Base-by-base conservation (phyloP, 768 basidiomycete genomes). In the Leucosporidium creatinivorum region DNA sequence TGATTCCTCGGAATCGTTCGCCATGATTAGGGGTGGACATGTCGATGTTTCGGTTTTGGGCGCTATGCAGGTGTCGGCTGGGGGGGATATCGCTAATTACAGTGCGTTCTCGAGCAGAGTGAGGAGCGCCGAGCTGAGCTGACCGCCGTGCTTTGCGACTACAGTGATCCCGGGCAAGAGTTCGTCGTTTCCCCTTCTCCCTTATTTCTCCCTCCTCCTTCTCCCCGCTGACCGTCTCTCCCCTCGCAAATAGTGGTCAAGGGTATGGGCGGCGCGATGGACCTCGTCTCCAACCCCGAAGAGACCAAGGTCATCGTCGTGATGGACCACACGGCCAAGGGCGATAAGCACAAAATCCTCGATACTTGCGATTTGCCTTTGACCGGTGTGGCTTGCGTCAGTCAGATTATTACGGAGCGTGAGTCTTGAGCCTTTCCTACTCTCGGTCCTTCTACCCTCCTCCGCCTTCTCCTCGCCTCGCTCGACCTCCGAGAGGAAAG, bases 11-110 rank as follows among this genome's bases (percentile, higher is more conserved):
- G 93, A 96, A 79, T 93, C 91, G 4, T 97, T 97, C 75, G 89
- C 89, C 17, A 97, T 97, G 93, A 96, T 97, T 79, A 89, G 93
- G 62, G 93, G 93, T 55, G 93, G 93, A 8, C 93, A 97, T 79
- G 85, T 97, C 59, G 86, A 97, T 73, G 89, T 94, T 57, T 86
- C 92, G 10, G 93, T 97, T 76, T 85, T 97, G 58, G 93, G 93
- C 33, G 91, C 91, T 15, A 91, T 97, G 90, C 87, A 97, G 82
- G 93, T 97, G 58, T 92, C 91, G 2, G 86, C 89, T 71, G 85
- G 25, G 19, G 70, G 91, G 50, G 93, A 97, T 77, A 88, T 97
- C 70, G 93, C 93, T 65, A 97, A 97, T 81, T 97, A 91, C 77
- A 97, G 36, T 44, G n/a, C 30, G 18, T 28, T 56, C 5, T 56